phyloP scores from a whole-genome alignment of 306 rosid species.

The Gillenia trifoliata region DNA sequence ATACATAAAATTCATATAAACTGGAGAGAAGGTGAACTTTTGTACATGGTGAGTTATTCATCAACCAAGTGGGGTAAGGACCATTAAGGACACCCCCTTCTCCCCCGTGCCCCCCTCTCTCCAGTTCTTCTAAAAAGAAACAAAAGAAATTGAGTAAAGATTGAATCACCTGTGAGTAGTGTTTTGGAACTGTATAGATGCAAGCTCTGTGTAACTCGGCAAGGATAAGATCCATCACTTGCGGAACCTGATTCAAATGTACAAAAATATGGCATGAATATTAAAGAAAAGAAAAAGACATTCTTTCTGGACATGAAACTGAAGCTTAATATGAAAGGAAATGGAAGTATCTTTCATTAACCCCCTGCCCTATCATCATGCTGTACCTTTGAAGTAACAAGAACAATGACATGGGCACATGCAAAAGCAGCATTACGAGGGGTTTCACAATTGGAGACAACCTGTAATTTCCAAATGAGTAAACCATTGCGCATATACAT shows the following conservation, averaged over 20 bases:
- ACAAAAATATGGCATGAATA: constrained; percentile 5
- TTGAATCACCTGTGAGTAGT: constrained; percentile 57
- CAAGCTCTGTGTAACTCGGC: constrained; percentile 87
- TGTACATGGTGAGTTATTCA: not conserved
- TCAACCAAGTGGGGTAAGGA: not conserved
- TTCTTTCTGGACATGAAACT: not conserved
- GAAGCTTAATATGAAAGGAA: not conserved
- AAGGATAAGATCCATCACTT: constrained; percentile 67
- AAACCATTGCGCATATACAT: not conserved
- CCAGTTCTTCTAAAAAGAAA: not conserved
- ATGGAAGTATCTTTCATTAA: not conserved
- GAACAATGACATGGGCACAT: constrained; percentile 65
- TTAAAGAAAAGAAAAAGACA: not conserved
- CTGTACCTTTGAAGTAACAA: constrained; percentile 76
- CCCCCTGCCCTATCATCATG: not conserved
- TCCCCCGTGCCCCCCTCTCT: too few species aligned
- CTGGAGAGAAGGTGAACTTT: not conserved
- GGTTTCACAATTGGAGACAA: constrained; percentile 45
- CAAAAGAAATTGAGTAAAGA: not conserved
- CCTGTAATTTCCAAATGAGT: constrained; percentile 38
- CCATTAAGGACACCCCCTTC: not conserved
- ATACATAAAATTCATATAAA: not conserved
- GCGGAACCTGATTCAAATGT: constrained; percentile 57
- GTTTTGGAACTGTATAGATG: constrained; percentile 86
- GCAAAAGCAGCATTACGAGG: constrained; percentile 63